Evolutionary conservation across 2,329 filamentous ascomycete genomes (phyloP).

Genomic region (Pyrenochaeta sp.): DNA sequence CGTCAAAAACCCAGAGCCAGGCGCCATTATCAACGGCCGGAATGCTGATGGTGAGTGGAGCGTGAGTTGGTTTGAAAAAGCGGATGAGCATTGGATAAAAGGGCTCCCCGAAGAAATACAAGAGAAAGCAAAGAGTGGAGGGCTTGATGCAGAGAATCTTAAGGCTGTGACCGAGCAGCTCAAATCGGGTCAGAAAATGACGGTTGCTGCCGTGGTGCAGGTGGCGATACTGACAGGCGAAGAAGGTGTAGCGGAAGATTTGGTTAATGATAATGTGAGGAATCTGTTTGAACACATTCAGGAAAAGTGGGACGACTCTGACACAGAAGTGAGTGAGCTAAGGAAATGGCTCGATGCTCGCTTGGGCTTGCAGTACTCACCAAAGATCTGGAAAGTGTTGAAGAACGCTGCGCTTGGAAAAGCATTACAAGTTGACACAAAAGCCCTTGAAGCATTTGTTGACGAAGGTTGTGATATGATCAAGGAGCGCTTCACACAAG

Average conservation of each 20-base stretch:
- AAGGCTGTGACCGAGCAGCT: not conserved
- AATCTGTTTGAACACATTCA: conserved; percentile 1
- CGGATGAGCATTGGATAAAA: not conserved
- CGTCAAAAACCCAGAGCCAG: not conserved
- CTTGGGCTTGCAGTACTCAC: not conserved
- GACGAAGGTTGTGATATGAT: not conserved
- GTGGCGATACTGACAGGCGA: not conserved
- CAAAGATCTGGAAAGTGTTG: not conserved
- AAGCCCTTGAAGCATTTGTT: not conserved
- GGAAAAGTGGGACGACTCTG: not conserved
- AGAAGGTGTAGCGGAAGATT: not conserved
- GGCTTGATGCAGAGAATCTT: not conserved
- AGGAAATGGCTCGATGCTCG: conserved; percentile 1
- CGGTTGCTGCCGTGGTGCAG: conserved; percentile 1
- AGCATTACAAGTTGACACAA: not conserved
- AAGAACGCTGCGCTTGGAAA: not conserved
- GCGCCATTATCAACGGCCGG: not conserved
- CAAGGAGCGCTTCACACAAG: conserved; percentile 4
- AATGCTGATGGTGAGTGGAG: not conserved
- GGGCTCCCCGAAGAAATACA: not conserved
- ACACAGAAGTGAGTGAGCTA: not conserved
- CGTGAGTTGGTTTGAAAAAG: not conserved
- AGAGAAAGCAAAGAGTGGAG: not conserved
- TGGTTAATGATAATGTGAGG: not conserved
- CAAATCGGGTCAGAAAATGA: not conserved